Evolutionary conservation across 176 grass and related monocot species (phyloP), one percentile per base, ranked within the genome.

Genomic region (Zoysia pacifica): DNA sequence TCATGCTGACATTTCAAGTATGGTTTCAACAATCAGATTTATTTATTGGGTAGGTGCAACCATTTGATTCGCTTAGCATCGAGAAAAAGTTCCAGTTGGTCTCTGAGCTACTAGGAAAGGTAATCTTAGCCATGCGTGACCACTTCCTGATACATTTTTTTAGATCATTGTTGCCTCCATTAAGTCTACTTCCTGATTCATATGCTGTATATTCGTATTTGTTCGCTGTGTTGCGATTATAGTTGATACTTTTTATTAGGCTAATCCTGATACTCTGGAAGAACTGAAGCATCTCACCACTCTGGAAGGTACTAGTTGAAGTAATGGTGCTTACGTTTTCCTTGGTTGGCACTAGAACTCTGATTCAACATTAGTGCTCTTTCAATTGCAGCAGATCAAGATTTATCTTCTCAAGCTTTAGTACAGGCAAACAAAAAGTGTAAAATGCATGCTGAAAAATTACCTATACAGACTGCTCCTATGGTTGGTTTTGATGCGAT

Each of bases 401-500:
- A 72, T 77, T 77, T 81, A 71, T 81, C 65, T 81, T 61, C 43
- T 67, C 44, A 37, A 76, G 14, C 28, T 69, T 62, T 46, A 69
- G 39, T 75, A 1, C 59, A 67, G 67, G 73, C 67, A 85, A 72
- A 56, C 45, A 85, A 81, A 73, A 82, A 85, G 73, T 67, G 7
- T 15, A 85, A 85, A 79, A 62, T 16, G 78, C 16, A 85, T 77
- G 19, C 51, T 0, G 51, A 82, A 67, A 89, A 81, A 73, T 72
- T 20, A 67, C 67, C 66, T 56, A 72, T 66, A 61, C 83, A 65
- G 41, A 75, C 85, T 62, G 28, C 48, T n/a, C 83, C 92, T 38
- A 62, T 87, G 77, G 70, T 98, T 86, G 82, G 86, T 60, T 90
- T 94, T 54, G 88, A 98, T 84, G 82, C 90, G 48, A 91, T 93